These are phyloP conservation scores for Backusella macrospora DNA, from an alignment of 192 early-diverging fungal genomes.

Conservation along the genomic window DNA sequence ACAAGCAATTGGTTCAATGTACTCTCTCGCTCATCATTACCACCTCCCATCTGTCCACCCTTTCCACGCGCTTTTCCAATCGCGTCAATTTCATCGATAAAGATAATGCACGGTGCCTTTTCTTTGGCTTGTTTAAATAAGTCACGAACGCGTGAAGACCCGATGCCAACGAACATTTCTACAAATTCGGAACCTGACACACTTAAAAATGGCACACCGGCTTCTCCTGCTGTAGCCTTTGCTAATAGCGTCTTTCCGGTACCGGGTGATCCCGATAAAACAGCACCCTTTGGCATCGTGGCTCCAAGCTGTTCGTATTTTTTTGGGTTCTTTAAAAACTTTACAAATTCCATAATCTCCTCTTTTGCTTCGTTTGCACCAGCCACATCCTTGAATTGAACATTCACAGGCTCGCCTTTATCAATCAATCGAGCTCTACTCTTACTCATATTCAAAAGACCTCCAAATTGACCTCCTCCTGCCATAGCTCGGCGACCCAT, in stretches of 20 bases:
- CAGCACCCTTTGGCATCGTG: constrained; percentile 99
- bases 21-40: constrained; percentile 97
- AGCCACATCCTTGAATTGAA: constrained; percentile 98
- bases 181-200: constrained; percentile 99
- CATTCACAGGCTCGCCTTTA: constrained; percentile 90
- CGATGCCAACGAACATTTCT: constrained; percentile 99
- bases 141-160: constrained; percentile 90
- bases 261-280: constrained; percentile 89
- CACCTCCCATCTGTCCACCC: constrained; percentile 74
- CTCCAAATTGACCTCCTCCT: constrained; percentile 56
- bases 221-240: constrained; percentile 99
- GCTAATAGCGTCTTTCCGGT: constrained; percentile 98
- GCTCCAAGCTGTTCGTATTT: constrained; percentile 92
- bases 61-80: constrained; percentile 97
- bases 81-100: constrained; percentile 99
- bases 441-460: constrained; percentile 96
- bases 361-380: constrained; percentile 99
- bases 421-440: constrained; percentile 94
- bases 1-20: constrained; percentile 98
- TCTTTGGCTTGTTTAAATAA: constrained; percentile 97
- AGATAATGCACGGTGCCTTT: constrained; percentile 97
- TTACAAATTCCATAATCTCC: constrained; percentile 99
- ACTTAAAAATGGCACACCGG: constrained; percentile 94
- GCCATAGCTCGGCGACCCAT: constrained; percentile 76
- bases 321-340: constrained; percentile 94